These are phyloP conservation scores for Diversispora eburnea DNA, from an alignment of 192 early-diverging fungal species.

Conservation along the genomic window DNA sequence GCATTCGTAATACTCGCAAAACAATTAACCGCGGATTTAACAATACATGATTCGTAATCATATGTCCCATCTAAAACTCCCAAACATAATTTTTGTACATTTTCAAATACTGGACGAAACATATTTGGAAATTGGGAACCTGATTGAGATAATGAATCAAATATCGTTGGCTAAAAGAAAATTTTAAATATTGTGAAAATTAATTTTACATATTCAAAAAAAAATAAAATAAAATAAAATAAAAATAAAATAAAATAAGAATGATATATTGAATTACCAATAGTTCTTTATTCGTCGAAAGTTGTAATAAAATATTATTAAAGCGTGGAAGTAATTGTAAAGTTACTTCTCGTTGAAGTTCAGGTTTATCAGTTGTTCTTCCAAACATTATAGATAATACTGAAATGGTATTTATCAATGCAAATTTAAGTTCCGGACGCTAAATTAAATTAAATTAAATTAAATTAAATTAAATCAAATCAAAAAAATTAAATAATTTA, in stretches of 20 bases:
- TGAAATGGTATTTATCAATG: conserved; percentile 41
- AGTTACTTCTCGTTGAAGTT: conserved; percentile 54
- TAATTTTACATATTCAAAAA: no score
- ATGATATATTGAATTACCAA: conserved; percentile 35
- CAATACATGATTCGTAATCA: conserved; percentile 33
- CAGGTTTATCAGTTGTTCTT: conserved; percentile 45
- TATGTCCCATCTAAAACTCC: conserved; percentile 41
- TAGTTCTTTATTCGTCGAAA: conserved; percentile 43
- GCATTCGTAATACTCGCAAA: conserved; percentile 40
- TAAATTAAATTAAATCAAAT: conserved; percentile 26
- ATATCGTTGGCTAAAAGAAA: conserved; percentile 37
- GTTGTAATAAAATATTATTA: conserved; percentile 41
- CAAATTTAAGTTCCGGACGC: conserved; percentile 43
- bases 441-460: conserved; percentile 21
- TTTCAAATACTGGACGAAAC: conserved; percentile 44
- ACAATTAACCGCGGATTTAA: conserved; percentile 38
- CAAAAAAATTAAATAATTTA: no score
- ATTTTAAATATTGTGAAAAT: no score
- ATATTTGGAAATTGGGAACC: conserved; percentile 49
- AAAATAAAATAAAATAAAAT: no score
- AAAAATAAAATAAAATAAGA: conserved; percentile 2
- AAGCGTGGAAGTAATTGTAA: conserved; percentile 50
- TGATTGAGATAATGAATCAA: conserved; percentile 41
- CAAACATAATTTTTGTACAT: conserved; percentile 46
- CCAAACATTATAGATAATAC: conserved; percentile 47